Conservation (phyloP, 2,329 filamentous ascomycete genomes). For the Epicoccum sorghinum region DNA sequence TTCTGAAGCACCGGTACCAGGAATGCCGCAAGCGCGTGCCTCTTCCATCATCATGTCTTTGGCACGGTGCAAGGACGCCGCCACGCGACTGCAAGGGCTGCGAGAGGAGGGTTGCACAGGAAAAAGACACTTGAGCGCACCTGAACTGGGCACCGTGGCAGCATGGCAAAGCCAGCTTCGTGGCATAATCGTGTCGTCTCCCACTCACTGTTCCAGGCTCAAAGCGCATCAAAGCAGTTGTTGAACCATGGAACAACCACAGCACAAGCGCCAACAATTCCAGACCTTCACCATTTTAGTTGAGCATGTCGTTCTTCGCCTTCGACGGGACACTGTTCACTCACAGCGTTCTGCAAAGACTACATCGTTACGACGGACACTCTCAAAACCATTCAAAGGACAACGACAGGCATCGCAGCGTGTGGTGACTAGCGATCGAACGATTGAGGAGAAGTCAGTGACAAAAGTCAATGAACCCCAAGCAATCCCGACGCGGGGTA, state of each 20-base stretch:
- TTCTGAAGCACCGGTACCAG: constrained; percentile 9
- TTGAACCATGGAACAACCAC: constrained; percentile 18
- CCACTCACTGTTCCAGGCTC: constrained; percentile 10
- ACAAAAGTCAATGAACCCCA: background rate
- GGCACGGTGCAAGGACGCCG: constrained; percentile 18
- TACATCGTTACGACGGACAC: constrained; percentile 8
- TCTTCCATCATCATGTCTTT: constrained; percentile 16
- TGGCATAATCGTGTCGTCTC: constrained; percentile 16
- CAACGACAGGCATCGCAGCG: constrained; percentile 4
- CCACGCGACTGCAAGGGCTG: constrained; percentile 21
- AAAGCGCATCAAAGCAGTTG: constrained; percentile 1
- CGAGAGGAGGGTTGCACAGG: constrained; percentile 12
- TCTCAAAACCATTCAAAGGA: constrained; percentile 14
- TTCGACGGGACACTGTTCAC: constrained; percentile 12
- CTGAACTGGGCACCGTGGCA: constrained; percentile 15
- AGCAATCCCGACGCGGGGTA: background rate
- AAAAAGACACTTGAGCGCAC: constrained; percentile 14
- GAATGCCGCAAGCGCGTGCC: constrained; percentile 21
- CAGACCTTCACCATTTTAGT: constrained; percentile 15
- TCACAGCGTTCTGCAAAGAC: constrained; percentile 4
- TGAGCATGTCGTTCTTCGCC: constrained; percentile 16
- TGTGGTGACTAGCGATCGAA: background rate
- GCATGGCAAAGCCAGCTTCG: constrained; percentile 6
- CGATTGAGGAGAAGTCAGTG: background rate
- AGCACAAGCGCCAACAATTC: constrained; percentile 17